Conservation (phyloP, 768 basidiomycete genomes). For the Paxillus ammoniavirescens region DNA sequence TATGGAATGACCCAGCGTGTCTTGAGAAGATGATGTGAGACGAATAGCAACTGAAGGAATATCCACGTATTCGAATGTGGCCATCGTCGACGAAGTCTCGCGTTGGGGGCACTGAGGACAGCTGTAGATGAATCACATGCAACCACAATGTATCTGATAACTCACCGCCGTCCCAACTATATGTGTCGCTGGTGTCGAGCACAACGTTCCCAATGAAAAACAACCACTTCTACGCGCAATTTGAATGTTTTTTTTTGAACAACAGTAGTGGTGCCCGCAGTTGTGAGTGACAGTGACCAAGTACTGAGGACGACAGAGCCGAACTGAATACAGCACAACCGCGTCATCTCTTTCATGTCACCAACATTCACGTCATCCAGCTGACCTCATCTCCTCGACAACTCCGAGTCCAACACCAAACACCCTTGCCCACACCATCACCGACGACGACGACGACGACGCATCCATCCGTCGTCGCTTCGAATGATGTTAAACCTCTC, state of each 20-base stretch:
- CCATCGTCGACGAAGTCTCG: conserved; percentile 15
- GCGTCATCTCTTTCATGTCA: background rate
- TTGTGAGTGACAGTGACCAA: too few relatives aligned
- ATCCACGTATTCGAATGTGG: conserved; percentile 40
- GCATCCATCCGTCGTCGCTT: background rate
- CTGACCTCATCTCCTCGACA: background rate
- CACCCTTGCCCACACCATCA: background rate
- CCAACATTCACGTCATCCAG: background rate
- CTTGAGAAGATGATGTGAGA: conserved; percentile 26
- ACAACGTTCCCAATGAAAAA: too few relatives aligned
- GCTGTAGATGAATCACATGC: background rate
- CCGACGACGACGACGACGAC: background rate
- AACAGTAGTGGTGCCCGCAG: too few relatives aligned
- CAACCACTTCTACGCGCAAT: too few relatives aligned
- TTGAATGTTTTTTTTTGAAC: too few relatives aligned
- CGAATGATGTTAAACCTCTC: conserved; percentile 6
- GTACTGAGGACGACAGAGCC: too few relatives aligned
- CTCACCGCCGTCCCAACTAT: background rate
- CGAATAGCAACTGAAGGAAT: conserved; percentile 40
- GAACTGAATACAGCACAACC: background rate
- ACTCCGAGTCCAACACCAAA: background rate
- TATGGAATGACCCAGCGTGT: conserved; percentile 4
- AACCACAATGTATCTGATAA: background rate
- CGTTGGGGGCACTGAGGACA: conserved; percentile 2
- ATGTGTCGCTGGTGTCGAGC: too few relatives aligned